Evolutionary conservation across 1,139 yeast genomes (phyloP).

Genomic region (Saccharomyces hybrid): DNA sequence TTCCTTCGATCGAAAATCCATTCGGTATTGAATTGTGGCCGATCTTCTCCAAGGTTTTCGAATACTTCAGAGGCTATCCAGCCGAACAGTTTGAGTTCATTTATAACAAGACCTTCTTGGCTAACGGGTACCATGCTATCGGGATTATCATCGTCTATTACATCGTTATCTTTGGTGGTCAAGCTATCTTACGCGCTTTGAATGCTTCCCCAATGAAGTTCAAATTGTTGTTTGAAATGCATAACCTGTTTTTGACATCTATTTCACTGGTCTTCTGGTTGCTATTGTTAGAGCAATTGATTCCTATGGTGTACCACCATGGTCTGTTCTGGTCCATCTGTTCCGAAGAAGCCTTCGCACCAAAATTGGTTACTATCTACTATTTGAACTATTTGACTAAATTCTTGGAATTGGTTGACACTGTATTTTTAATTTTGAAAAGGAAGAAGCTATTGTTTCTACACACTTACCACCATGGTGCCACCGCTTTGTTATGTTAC

Average conservation of each 20-base stretch:
- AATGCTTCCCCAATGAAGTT: constrained; percentile 61
- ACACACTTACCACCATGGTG: constrained; percentile 97
- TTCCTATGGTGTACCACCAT: constrained; percentile 68
- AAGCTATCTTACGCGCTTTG: constrained; percentile 43
- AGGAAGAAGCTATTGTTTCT: constrained; percentile 83
- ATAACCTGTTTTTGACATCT: constrained; percentile 68
- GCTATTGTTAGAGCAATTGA: constrained; percentile 71
- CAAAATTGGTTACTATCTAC: constrained; percentile 74
- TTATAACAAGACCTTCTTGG: constrained; percentile 58
- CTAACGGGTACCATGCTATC: constrained; percentile 60
- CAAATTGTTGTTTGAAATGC: constrained; percentile 67
- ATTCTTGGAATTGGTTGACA: constrained; percentile 80
- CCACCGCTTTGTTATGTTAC: constrained; percentile 91
- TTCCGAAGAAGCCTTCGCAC: constrained; percentile 72
- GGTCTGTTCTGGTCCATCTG: constrained; percentile 88
- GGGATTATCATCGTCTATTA: constrained; percentile 62
- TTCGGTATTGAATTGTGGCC: constrained; percentile 92
- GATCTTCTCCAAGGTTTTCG: constrained; percentile 56
- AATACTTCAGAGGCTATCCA: constrained; percentile 52
- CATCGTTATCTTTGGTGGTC: constrained; percentile 78
- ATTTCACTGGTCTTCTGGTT: constrained; percentile 59
- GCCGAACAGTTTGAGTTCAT: constrained; percentile 60
- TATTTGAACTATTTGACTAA: constrained; percentile 72
- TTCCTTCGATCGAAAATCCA: constrained; percentile 72
- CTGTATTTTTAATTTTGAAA: constrained; percentile 84